Evolutionary conservation across 305 asterid species (phyloP).

Genomic region (Coffea humblotiana): DNA sequence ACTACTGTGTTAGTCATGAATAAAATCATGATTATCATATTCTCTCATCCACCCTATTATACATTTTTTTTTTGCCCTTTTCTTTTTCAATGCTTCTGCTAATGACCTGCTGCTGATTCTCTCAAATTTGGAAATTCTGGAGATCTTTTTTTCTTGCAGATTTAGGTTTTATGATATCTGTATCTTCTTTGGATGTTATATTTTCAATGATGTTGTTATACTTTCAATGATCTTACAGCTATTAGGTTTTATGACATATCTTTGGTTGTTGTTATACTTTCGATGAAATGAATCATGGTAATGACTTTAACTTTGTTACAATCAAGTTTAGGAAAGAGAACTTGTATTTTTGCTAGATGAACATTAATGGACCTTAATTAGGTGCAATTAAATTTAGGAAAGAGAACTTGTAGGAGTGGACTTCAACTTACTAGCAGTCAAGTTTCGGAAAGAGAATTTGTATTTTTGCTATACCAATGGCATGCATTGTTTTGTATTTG

Average conservation of each 20-base stretch:
- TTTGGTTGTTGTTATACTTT: conserved; percentile 1
- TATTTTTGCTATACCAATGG: not conserved
- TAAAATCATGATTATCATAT: not conserved
- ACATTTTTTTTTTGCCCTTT: not conserved
- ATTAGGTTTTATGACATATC: not conserved
- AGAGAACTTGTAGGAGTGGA: not conserved
- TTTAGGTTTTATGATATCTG: not conserved
- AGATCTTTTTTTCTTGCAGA: not conserved
- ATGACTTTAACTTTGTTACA: not conserved
- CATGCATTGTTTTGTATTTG: not conserved
- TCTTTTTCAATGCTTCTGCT: not conserved
- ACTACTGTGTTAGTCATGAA: conserved; percentile 8
- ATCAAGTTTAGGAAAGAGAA: not conserved
- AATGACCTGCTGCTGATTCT: not conserved
- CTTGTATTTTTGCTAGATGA: not conserved
- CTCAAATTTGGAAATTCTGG: not conserved
- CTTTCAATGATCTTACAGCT: not conserved
- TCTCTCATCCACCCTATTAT: not conserved
- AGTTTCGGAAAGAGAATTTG: not conserved
- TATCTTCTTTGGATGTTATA: not conserved
- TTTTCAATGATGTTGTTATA: not conserved
- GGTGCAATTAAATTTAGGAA: not conserved
- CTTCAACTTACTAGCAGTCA: not conserved
- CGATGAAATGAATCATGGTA: not conserved
- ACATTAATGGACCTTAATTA: not conserved